Base-by-base conservation (phyloP, 2,329 filamentous ascomycete genomes). In the Fonsecaea monophora region DNA sequence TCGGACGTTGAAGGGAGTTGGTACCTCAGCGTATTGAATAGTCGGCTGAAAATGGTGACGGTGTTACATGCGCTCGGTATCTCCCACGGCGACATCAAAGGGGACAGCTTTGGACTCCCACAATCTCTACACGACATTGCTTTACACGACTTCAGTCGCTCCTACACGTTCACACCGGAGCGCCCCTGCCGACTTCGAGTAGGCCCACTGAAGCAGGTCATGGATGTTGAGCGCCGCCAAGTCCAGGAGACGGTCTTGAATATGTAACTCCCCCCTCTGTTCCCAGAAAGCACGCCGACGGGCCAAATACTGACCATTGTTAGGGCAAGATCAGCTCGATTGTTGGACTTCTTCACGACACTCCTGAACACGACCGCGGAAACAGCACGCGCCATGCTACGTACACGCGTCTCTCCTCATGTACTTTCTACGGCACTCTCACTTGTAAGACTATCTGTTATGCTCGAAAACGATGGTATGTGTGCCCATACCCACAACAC, bases 11-110 rank as follows among this genome's bases (percentile, higher is more conserved):
- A 53, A 34, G 50, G 7, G n/a, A 53, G 50, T 25, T 53, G 50
- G 50, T 53, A 53, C 15, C 21, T 53, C n/a, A 53, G 50, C 50
- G 21, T 53, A 10, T 53, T 30, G 21, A 25, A 53, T n/a, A n/a
- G 32, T 34, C 50, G 50, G 32, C 50, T 53, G 21, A 34, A 25
- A 25, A 53, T 53, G 50, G 21, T 53, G 21, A 53, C 50, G 50
- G 50, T n/a, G 9, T 53, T 53, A 34, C 50, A 53, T 34, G 50
- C 21, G 21, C 50, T 53, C 15, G 50, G 50, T 25, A 53, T 53
- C 50, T 53, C 50, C 10, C 50, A 53, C 13, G 50, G 18, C 50
- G 50, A 53, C 32, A 34, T 53, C 8, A 53, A 53, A 53, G 15
- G 15, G 3, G 50, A 53, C 15, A 30, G 50, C 32, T 53, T 53